Base-by-base conservation (phyloP, 306 rosid genomes). In the Dalbergia cultrata region DNA sequence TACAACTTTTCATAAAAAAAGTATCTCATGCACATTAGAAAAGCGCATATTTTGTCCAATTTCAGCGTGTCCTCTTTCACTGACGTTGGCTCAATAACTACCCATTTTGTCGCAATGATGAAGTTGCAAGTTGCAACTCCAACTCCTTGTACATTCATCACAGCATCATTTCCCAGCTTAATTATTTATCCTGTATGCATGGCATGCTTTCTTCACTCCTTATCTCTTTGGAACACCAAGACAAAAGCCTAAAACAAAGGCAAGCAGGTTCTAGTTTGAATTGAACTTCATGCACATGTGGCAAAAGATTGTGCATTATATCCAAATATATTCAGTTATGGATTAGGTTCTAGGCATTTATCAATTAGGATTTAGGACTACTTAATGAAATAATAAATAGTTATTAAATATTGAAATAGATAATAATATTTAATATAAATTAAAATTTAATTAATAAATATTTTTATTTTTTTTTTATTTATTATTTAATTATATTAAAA, bases 21-120 rank as follows among this genome's bases (percentile, higher is more conserved):
- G 2, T 26, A 26, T 26, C 31, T 26, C 31, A 26, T 34, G 7
- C 72, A 50, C 18, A 64, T 64, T 63, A 56, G 8, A 49, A 62
- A 75, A 12, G 41, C 18, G 19, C 63, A 64, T 37, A 13, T 14
- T 4, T 66, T 77, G 81, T 77, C 70, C 34, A 69, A 13, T 34
- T 45, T 13, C 52, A 9, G 33, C n/a, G n/a, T 58, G 82, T 81
- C 74, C 34, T 62, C 35, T 49, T 41, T 18, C 43, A 13, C 8
- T 77, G 87, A 56, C 61, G 71, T 67, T 33, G 26, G 19, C 82
- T 67, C 14, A 5, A 65, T 35, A 73, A 70, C 77, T 10, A 74
- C 78, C 56, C 76, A 22, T 80, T 78, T 78, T 73, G 66, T 43
- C 0, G 1, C 62, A 50, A 34, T 67, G 26, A 26, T 41, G 64